Conservation (phyloP, 257 asterid genomes). For the Jaltomata sinuosa region DNA sequence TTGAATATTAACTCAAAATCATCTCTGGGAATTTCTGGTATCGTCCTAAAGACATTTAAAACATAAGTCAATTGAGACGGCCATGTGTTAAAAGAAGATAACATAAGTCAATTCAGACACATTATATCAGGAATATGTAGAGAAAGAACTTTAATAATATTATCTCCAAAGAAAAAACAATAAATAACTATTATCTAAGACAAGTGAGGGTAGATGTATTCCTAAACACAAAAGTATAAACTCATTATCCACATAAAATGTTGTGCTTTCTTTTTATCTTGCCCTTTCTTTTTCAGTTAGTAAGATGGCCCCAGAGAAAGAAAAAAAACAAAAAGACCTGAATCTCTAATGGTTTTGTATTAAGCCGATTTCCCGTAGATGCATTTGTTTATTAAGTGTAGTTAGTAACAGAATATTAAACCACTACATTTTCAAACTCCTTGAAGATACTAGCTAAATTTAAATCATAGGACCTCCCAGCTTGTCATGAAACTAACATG, state of each 20-base stretch:
- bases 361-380: not conserved
- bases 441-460: not conserved
- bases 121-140: not conserved
- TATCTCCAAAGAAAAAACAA: not conserved
- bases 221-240: not conserved
- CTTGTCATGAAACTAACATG: not conserved
- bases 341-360: not conserved
- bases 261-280: not conserved
- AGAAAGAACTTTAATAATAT: not conserved
- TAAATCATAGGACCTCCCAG: not conserved
- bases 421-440: not conserved
- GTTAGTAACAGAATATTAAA: not conserved
- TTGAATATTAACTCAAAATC: slow-evolving; percentile 80
- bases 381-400: not conserved
- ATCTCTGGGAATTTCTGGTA: slow-evolving; percentile 81
- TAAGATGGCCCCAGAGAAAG: not conserved
- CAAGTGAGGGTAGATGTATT: not conserved
- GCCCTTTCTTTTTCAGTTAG: not conserved
- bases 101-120: not conserved
- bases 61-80: not conserved
- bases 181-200: not conserved
- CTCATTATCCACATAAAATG: not conserved
- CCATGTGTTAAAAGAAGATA: not conserved
- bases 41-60: slow-evolving; percentile 37
- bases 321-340: not conserved